Base-by-base conservation (phyloP, 139 green algal species). In the Tetradesmus obliquus region DNA sequence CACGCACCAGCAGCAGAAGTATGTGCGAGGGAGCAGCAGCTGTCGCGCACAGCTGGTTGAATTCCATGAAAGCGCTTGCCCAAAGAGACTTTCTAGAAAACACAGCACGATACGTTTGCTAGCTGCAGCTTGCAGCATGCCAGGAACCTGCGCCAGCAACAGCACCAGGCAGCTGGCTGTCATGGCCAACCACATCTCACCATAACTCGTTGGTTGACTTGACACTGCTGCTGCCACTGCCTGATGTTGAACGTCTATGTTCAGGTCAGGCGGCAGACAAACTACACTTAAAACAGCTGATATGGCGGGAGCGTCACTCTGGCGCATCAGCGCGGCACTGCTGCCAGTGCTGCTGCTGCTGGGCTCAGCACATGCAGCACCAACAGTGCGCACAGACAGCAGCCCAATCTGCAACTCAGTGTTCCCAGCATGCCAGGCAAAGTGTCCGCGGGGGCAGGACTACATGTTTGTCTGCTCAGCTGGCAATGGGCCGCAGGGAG, bases 381-480 rank as follows among this genome's bases (percentile, higher is more conserved):
- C 24, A 58, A 32, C 86, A n/a, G 45, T 92, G 3, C 32, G 60
- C 8, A 51, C 60, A 58, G 88, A 92, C 62, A 88, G 83, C 53
- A 92, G 88, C 62, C 88, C 88, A 20, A n/a, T 82, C 15, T 92
- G 88, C 55, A 88, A 83, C 51, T 32, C 62, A 19, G 51, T 79
- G 19, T 54, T 71, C 8, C 88, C 88, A n/a, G 12, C 66, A 20
- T 92, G 88, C 20, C 55, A 81, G 58, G 60, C 60, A 12, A 88
- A 88, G 51, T 92, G 88, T 80, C 60, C 45, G 45, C 60, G 13
- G 20, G 80, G 80, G 12, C 58, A 92, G 62, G 60, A 71, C 15
- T 92, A 88, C 80, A 84, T 92, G 13, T 92, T 86, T 51, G 32
- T 90, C 24, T 92, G 89, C 74, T 74, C 82, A 54, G 89, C 82